Percentiles rank a stretch among this genome's conserved stretches.
These are phyloP conservation scores for Myochromella boudieri DNA, from an alignment of 768 basidiomycete species.

Conservation along the genomic window DNA sequence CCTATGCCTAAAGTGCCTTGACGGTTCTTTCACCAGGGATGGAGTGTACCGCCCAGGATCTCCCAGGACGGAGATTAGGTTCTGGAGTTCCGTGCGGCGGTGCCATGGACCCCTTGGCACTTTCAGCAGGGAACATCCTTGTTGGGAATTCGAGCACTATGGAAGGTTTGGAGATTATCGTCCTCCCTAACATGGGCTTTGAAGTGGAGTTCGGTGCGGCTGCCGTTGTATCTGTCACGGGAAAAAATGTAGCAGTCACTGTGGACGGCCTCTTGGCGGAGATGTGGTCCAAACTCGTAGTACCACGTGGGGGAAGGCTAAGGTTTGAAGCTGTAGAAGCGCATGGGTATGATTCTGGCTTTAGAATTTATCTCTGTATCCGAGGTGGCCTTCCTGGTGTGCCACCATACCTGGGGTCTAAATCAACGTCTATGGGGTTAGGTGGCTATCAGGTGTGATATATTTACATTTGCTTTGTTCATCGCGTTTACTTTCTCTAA, in stretches of 20 bases:
- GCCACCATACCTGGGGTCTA: slow-evolving; percentile 58
- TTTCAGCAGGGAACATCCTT: slow-evolving; percentile 55
- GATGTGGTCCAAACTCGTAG: slow-evolving; percentile 50
- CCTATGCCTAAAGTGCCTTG: slow-evolving; percentile 31
- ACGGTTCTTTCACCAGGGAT: slow-evolving; percentile 56
- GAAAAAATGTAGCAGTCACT: slow-evolving; percentile 41
- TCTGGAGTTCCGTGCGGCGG: slow-evolving; percentile 64
- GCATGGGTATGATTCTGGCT: slow-evolving; percentile 32
- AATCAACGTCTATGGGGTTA: slow-evolving; percentile 62
- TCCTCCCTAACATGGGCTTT: slow-evolving; percentile 41
- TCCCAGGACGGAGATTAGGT: slow-evolving; percentile 50
- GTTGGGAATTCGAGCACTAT: slow-evolving; percentile 49
- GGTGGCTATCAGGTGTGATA: slow-evolving; percentile 55
- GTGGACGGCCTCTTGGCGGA: slow-evolving; percentile 36
- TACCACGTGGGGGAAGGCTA: slow-evolving; percentile 45
- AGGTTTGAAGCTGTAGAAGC: slow-evolving; percentile 32
- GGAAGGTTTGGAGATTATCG: slow-evolving; percentile 58
- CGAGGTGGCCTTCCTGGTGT: slow-evolving; percentile 61
- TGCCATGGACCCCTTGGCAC: slow-evolving; percentile 61
- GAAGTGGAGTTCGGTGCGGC: slow-evolving; percentile 49
- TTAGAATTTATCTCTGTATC: slow-evolving; percentile 55
- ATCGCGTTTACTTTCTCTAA: slow-evolving; percentile 18
- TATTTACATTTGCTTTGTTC: background rate
- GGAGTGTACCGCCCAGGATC: slow-evolving; percentile 58
- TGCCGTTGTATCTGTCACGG: slow-evolving; percentile 56